Evolutionary conservation across 768 basidiomycete genomes (phyloP).

Genomic region (Jaapia argillacea): DNA sequence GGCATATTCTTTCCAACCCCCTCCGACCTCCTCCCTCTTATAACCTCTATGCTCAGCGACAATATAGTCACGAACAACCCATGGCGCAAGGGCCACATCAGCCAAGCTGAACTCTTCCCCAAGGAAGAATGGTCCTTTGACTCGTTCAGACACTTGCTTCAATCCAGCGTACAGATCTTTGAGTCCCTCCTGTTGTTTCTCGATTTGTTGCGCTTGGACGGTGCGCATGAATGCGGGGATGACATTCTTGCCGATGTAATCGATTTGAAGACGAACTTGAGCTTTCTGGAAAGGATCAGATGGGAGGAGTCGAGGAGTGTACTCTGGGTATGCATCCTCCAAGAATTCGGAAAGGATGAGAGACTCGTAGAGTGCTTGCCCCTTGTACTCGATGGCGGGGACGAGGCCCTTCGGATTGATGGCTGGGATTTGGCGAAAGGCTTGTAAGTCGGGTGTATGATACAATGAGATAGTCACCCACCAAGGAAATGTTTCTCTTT

Average conservation of each 20-base stretch:
- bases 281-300: slow-evolving; percentile 40
- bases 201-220: slow-evolving; percentile 20
- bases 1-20: slow-evolving; percentile 35
- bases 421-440: slow-evolving; percentile 19
- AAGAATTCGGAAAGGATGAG: slow-evolving; percentile 56
- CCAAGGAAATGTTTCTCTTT: slow-evolving; percentile 49
- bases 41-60: slow-evolving; percentile 40
- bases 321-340: slow-evolving; percentile 44
- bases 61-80: slow-evolving; percentile 39
- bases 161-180: slow-evolving; percentile 29
- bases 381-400: slow-evolving; percentile 41
- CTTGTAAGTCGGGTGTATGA: too few relatives aligned
- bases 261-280: slow-evolving; percentile 44
- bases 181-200: slow-evolving; percentile 24
- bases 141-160: slow-evolving; percentile 23
- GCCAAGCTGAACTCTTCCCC: slow-evolving; percentile 44
- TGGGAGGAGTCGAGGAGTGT: slow-evolving; percentile 40
- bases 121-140: slow-evolving; percentile 44
- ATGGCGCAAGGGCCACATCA: slow-evolving; percentile 48
- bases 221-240: slow-evolving; percentile 43
- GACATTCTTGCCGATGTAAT: slow-evolving; percentile 42
- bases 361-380: slow-evolving; percentile 52
- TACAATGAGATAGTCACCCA: slow-evolving; percentile 18
- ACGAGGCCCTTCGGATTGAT: slow-evolving; percentile 68
- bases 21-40: slow-evolving; percentile 29